phyloP scores from a whole-genome alignment of 2,329 filamentous ascomycete genomes.

The Apiospora marii region DNA sequence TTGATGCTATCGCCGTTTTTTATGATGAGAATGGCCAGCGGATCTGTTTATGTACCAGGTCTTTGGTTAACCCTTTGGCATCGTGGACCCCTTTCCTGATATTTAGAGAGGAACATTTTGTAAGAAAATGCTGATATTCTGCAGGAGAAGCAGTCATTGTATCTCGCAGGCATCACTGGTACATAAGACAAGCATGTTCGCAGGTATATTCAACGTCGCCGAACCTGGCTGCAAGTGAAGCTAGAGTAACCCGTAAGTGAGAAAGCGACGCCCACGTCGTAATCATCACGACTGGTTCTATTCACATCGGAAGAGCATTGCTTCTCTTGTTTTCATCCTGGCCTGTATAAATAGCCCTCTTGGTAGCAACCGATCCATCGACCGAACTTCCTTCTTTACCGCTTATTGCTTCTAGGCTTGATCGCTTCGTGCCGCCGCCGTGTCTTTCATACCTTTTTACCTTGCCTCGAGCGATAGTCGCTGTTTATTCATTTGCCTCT shows the following conservation, averaged over 20 bases:
- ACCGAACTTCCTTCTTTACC: not conserved
- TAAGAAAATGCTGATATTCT: not conserved
- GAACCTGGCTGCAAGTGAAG: not conserved
- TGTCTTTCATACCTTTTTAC: not conserved
- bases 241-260: not conserved
- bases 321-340: too few species aligned
- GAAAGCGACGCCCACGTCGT: not conserved
- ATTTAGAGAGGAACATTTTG: not conserved
- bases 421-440: not conserved
- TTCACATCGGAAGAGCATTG: not conserved
- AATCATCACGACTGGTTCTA: not conserved
- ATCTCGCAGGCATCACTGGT: too few species aligned
- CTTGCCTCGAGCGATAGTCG: not conserved
- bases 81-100: not conserved
- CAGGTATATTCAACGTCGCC: not conserved
- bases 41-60: not conserved
- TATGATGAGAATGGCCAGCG: not conserved
- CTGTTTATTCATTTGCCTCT: not conserved
- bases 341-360: not conserved
- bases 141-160: not conserved
- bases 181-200: not conserved
- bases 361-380: not conserved
- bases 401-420: too few species aligned
- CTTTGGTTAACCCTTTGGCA: not conserved
- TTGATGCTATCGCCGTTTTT: not conserved